These are phyloP conservation scores for Tetraselmis chui DNA, from an alignment of 139 green algal genomes.

Conservation along the genomic window DNA sequence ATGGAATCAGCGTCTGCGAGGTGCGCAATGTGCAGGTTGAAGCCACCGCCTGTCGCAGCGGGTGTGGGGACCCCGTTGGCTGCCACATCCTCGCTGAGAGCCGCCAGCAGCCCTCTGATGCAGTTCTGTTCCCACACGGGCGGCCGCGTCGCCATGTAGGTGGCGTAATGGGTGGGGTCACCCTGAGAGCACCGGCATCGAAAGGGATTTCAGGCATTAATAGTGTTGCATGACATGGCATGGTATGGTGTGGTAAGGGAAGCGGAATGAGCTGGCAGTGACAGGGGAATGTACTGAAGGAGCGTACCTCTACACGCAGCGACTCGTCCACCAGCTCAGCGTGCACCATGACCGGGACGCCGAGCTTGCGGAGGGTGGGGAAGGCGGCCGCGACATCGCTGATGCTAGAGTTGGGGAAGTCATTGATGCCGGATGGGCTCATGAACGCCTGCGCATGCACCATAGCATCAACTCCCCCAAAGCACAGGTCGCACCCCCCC, in stretches of 20 bases:
- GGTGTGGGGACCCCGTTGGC: background rate
- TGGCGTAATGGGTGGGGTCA: constrained; percentile 58
- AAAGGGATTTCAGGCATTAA: too few relatives aligned
- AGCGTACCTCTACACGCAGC: constrained; percentile 11
- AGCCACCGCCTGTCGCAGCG: constrained; percentile 28
- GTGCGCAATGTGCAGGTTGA: constrained; percentile 73
- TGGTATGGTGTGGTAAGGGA: too few relatives aligned
- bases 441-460: constrained; percentile 89
- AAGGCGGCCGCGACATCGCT: constrained; percentile 58
- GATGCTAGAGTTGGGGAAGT: constrained; percentile 66
- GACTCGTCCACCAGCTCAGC: constrained; percentile 59
- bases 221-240: too few relatives aligned
- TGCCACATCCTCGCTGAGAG: constrained; percentile 33
- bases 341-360: constrained; percentile 68
- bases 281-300: too few relatives aligned
- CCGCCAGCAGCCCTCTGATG: constrained; percentile 48
- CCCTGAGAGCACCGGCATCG: background rate
- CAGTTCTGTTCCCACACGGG: constrained; percentile 63
- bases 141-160: constrained; percentile 67
- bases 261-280: too few relatives aligned
- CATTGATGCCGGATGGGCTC: constrained; percentile 76
- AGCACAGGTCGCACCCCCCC: constrained; percentile 8
- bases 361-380: constrained; percentile 51
- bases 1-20: constrained; percentile 46
- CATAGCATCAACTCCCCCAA: constrained; percentile 1